Conservation (phyloP, 805 yeast species). For the Candida golubevii region DNA sequence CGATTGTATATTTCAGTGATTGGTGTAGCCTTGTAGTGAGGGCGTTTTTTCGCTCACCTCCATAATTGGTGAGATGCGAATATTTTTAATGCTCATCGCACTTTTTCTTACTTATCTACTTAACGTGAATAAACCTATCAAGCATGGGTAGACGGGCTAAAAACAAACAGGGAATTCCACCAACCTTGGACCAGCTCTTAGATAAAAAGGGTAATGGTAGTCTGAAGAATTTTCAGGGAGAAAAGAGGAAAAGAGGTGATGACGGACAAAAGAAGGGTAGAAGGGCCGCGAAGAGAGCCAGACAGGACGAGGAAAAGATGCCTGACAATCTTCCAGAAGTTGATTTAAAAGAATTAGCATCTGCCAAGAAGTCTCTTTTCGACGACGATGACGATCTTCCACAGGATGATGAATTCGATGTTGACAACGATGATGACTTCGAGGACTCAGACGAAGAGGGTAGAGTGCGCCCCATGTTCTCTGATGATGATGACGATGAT, state of each 20-base stretch:
- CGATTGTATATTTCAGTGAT: too few relatives aligned
- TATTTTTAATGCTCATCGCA: slow-evolving; percentile 19
- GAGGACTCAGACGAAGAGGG: slow-evolving; percentile 60
- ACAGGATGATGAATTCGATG: slow-evolving; percentile 44
- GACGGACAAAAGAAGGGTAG: slow-evolving; percentile 18
- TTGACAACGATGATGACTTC: slow-evolving; percentile 22
- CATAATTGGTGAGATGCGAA: slow-evolving; percentile 10
- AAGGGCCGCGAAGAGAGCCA: slow-evolving; percentile 16
- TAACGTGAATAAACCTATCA: slow-evolving; percentile 2
- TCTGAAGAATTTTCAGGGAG: slow-evolving; percentile 26
- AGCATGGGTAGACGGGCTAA: slow-evolving; percentile 89
- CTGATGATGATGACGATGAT: slow-evolving; percentile 61
- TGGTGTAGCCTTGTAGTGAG: background rate
- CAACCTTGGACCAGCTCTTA: slow-evolving; percentile 74
- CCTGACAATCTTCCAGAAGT: slow-evolving; percentile 54
- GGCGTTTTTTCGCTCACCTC: slow-evolving; percentile 7
- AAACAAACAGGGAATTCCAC: slow-evolving; percentile 91
- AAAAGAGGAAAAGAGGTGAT: slow-evolving; percentile 21
- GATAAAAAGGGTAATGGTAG: slow-evolving; percentile 38
- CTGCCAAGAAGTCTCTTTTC: slow-evolving; percentile 70
- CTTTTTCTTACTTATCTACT: slow-evolving; percentile 8
- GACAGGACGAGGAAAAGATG: slow-evolving; percentile 15
- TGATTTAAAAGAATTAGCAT: slow-evolving; percentile 59
- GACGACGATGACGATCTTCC: slow-evolving; percentile 62
- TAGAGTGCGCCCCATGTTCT: slow-evolving; percentile 67